Evolutionary conservation across 345 rosid genomes (phyloP).

Genomic region (Rhodamnia rubescens): DNA sequence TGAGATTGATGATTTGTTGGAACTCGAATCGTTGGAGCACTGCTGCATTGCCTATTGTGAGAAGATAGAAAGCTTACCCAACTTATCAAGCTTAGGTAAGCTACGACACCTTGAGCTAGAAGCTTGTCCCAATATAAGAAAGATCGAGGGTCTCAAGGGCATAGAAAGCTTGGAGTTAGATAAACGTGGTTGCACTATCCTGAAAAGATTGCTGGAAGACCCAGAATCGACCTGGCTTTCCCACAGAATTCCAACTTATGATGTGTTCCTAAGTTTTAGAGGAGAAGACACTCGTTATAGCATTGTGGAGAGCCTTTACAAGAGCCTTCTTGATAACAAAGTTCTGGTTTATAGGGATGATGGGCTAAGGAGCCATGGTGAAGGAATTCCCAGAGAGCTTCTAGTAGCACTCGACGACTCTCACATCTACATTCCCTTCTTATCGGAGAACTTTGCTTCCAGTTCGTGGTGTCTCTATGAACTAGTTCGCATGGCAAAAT

Average conservation of each 20-base stretch:
- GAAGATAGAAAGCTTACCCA: neutral
- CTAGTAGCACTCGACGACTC: neutral
- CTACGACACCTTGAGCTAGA: neutral
- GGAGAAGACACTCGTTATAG: neutral
- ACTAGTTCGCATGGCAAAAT: neutral
- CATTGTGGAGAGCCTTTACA: neutral
- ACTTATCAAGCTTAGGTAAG: neutral
- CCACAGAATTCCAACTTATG: neutral
- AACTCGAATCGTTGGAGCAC: neutral
- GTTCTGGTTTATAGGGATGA: neutral
- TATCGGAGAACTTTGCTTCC: neutral
- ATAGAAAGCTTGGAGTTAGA: neutral
- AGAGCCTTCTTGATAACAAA: neutral
- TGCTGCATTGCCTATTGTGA: neutral
- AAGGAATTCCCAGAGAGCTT: neutral
- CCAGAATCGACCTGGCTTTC: neutral
- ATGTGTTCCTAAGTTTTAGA: neutral
- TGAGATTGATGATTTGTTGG: neutral
- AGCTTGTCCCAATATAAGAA: neutral
- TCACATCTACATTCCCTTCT: neutral
- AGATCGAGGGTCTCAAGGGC: neutral
- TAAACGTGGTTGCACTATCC: neutral
- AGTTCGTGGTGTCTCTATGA: rapidly evolving
- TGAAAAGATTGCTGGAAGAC: neutral
- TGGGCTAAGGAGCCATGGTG: neutral